Conservation (phyloP, 108 stramenopile species). For the Pseudonitzschia delicatissima region DNA sequence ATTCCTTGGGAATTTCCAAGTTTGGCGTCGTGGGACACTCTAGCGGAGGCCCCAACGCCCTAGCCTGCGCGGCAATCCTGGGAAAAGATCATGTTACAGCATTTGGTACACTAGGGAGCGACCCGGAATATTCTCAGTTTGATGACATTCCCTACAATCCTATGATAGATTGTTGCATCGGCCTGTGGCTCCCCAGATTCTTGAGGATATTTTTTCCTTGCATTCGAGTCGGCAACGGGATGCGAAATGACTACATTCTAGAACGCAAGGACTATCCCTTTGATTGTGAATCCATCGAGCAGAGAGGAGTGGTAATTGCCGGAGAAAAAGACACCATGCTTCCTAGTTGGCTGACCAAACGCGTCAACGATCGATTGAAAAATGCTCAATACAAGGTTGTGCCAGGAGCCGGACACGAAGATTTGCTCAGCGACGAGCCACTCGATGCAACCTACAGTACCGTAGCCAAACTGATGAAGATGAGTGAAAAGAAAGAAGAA, state of each 20-base stretch:
- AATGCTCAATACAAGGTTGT: slow-evolving; percentile 11
- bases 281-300: slow-evolving; percentile 8
- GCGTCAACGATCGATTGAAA: slow-evolving; percentile 11
- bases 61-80: slow-evolving; percentile 20
- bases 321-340: slow-evolving; percentile 16
- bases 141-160: not conserved
- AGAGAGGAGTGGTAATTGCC: not conserved
- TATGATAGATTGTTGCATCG: not conserved
- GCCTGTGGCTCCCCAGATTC: not conserved
- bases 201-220: not conserved
- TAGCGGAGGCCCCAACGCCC: slow-evolving; percentile 25
- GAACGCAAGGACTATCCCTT: slow-evolving; percentile 16
- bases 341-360: slow-evolving; percentile 7
- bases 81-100: not conserved
- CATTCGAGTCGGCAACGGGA: not conserved
- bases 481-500: too few relatives aligned
- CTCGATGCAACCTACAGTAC: not conserved
- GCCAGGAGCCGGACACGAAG: slow-evolving; percentile 10
- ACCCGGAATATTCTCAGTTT: slow-evolving; percentile 20
- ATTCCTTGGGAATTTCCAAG: slow-evolving; percentile 1
- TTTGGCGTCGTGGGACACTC: slow-evolving; percentile 21
- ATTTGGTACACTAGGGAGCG: slow-evolving; percentile 9
- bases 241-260: slow-evolving; percentile 19
- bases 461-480: not conserved
- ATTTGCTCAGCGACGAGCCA: slow-evolving; percentile 6